Percentiles rank a stretch among this genome's conserved stretches.
phyloP scores from a whole-genome alignment of 176 grass and related monocot genomes.

The Carex parvula region DNA sequence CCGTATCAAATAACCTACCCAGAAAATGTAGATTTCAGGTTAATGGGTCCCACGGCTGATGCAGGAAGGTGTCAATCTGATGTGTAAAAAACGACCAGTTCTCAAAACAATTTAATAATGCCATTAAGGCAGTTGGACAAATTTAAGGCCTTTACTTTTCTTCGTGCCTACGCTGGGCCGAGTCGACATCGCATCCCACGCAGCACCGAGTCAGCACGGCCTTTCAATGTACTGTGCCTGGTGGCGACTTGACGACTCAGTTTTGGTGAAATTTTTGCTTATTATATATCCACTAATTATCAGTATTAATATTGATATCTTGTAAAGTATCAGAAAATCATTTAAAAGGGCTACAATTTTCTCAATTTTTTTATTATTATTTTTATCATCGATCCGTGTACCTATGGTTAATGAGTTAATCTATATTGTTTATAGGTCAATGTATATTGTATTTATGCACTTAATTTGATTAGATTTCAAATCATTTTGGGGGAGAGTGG shows the following conservation, averaged over 20 bases:
- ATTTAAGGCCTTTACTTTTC: not conserved
- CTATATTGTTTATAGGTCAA: no score
- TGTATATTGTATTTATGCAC: no score
- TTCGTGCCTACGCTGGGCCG: not conserved
- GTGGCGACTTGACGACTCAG: constrained; percentile 8
- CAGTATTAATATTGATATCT: not conserved
- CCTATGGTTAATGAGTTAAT: no score
- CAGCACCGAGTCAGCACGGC: constrained; percentile 38
- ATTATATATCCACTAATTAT: not conserved
- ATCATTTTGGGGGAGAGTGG: no score
- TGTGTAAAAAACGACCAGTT: constrained; percentile 9
- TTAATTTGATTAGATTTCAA: no score
- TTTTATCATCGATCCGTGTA: no score
- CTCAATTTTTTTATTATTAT: no score
- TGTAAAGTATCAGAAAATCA: no score
- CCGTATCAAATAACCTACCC: not conserved
- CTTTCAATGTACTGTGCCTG: constrained; percentile 18
- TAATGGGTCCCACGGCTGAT: not conserved
- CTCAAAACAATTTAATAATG: not conserved
- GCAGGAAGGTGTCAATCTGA: constrained; percentile 1
- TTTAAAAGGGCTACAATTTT: no score
- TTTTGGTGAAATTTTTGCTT: not conserved
- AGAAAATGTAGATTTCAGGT: constrained; percentile 8
- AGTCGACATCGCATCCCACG: constrained; percentile 40
- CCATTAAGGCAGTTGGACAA: constrained; percentile 1